Conservation (phyloP, 2,329 filamentous ascomycete genomes). For the Cercospora sp. region DNA sequence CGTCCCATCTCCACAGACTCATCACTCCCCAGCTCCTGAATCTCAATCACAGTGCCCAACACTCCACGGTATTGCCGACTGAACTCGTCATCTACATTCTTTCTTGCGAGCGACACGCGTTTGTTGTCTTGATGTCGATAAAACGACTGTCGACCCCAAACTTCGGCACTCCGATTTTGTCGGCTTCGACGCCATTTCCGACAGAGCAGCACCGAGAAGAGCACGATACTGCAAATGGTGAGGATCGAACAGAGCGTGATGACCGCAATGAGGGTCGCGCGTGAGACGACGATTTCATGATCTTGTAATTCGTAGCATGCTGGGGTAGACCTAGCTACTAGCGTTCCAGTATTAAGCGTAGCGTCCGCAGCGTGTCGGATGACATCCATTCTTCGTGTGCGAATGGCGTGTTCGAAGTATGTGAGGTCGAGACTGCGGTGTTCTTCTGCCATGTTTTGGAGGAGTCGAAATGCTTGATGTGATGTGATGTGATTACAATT, state of each 20-base stretch:
- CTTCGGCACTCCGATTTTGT: slow-evolving; percentile 22
- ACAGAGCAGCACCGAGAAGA: slow-evolving; percentile 24
- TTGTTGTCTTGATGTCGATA: slow-evolving; percentile 9
- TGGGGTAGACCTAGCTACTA: background rate
- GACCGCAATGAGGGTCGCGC: slow-evolving; percentile 30
- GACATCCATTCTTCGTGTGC: slow-evolving; percentile 8
- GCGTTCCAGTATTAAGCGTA: background rate
- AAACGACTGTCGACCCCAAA: slow-evolving; percentile 31
- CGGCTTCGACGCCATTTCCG: slow-evolving; percentile 25
- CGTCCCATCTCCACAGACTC: slow-evolving; percentile 32
- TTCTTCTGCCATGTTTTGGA: background rate
- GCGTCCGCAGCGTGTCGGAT: slow-evolving; percentile 8
- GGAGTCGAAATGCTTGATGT: background rate
- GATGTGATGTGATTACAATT: background rate
- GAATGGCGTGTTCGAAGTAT: slow-evolving; percentile 14
- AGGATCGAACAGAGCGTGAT: slow-evolving; percentile 29
- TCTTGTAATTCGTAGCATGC: slow-evolving; percentile 16
- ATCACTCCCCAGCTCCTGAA: slow-evolving; percentile 33
- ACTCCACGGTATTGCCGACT: slow-evolving; percentile 30
- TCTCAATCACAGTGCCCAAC: slow-evolving; percentile 29
- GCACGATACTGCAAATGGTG: slow-evolving; percentile 26
- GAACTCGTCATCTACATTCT: slow-evolving; percentile 33
- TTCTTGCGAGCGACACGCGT: slow-evolving; percentile 31
- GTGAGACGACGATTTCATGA: slow-evolving; percentile 31
- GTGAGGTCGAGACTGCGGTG: slow-evolving; percentile 7